phyloP scores from a whole-genome alignment of 371 early-diverging fungal genomes.

The Nosema granulosis region DNA sequence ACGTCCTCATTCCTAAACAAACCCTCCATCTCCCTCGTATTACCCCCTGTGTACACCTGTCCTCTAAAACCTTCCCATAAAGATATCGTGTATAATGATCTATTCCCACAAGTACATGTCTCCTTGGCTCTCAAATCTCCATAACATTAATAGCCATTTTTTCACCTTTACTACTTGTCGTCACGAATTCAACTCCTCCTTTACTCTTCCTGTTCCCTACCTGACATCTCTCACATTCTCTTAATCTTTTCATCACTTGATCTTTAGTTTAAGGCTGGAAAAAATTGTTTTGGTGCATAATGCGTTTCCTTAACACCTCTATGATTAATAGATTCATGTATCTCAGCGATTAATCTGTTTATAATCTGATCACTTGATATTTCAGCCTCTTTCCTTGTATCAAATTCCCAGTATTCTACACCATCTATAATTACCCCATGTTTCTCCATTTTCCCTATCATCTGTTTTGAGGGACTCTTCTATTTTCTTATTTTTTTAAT shows the following conservation, averaged over 20 bases:
- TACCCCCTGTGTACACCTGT: too few relatives aligned
- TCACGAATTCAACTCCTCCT: background rate
- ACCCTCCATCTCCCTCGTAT: too few relatives aligned
- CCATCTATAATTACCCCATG: background rate
- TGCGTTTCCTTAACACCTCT: conserved; percentile 6
- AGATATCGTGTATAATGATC: conserved; percentile 35
- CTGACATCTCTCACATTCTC: conserved; percentile 33
- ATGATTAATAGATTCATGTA: conserved; percentile 24
- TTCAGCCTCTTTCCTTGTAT: background rate
- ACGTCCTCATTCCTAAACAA: too few relatives aligned
- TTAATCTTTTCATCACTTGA: conserved; percentile 4
- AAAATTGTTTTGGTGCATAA: conserved; percentile 14
- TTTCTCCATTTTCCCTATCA: background rate
- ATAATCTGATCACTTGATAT: conserved; percentile 3
- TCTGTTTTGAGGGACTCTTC: background rate
- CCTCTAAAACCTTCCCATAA: background rate
- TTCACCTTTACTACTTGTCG: background rate
- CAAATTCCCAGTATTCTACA: conserved; percentile 5
- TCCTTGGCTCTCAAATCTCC: background rate
- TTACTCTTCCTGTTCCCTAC: conserved; percentile 5
- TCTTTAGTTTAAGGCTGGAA: conserved; percentile 31
- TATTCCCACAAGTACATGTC: background rate
- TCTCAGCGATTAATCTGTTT: background rate
- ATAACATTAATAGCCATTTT: background rate
- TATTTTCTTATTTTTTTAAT: background rate